These are phyloP conservation scores for Detonula confervacea DNA, from an alignment of 352 stramenopile genomes.

Conservation along the genomic window DNA sequence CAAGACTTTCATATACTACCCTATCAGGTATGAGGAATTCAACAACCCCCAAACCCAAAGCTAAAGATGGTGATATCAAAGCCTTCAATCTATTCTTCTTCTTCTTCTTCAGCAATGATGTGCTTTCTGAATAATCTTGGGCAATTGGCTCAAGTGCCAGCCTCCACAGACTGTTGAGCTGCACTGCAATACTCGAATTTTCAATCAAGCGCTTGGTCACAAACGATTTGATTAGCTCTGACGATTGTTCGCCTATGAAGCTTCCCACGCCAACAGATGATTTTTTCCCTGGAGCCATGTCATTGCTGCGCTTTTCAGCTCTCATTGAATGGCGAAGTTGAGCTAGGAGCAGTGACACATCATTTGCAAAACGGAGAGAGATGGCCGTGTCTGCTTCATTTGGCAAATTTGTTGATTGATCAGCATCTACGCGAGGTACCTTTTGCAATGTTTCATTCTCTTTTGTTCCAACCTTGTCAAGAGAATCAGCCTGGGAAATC, in stretches of 20 bases:
- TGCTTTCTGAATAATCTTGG: slow-evolving; percentile 14
- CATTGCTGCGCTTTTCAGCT: neutral
- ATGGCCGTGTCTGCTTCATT: neutral
- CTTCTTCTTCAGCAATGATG: slow-evolving; percentile 10
- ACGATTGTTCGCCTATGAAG: slow-evolving; percentile 15
- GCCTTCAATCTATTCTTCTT: neutral
- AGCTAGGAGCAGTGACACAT: slow-evolving; percentile 24
- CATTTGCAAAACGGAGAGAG: slow-evolving; percentile 27
- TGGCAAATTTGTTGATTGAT: neutral
- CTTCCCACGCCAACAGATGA: slow-evolving; percentile 2
- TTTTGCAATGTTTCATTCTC: neutral
- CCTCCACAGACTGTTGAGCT: slow-evolving; percentile 17
- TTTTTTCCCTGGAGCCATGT: neutral
- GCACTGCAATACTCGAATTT: neutral
- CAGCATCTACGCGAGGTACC: neutral
- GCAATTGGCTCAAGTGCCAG: slow-evolving; percentile 25
- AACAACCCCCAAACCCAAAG: slow-evolving; percentile 24
- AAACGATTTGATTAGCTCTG: slow-evolving; percentile 24
- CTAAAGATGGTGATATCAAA: slow-evolving; percentile 13
- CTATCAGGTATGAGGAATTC: neutral
- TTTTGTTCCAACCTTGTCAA: neutral
- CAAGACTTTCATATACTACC: slow-evolving; percentile 25
- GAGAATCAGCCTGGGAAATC: neutral
- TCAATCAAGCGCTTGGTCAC: slow-evolving; percentile 9
- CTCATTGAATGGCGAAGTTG: slow-evolving; percentile 19